Base-by-base conservation (phyloP, 306 rosid species). In the Prunus armeniaca region DNA sequence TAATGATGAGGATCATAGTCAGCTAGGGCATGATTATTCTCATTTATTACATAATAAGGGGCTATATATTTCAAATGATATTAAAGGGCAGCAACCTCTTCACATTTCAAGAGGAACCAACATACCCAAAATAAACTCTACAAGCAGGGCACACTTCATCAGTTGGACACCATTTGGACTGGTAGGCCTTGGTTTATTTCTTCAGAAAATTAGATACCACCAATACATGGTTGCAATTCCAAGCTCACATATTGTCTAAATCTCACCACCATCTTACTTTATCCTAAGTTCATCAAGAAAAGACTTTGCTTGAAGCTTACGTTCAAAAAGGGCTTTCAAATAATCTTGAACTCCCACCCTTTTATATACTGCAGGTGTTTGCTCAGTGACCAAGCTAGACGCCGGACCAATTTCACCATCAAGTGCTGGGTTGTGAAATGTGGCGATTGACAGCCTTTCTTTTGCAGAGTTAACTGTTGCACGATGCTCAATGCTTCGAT, bases 21-120 rank as follows among this genome's bases (percentile, higher is more conserved):
- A 32, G 38, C 6, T 32, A 32, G 38, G 38, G 38, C 38, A 32
- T 30, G 34, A 30, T 32, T 32, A 32, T 32, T 32, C 38, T 32
- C 38, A 32, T 32, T 32, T 32, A 32, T 32, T 32, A 32, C 7
- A 32, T 32, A 32, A 6, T 32, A 32, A 32, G 5, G 38, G 38
- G 38, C 38, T 32, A 5, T 32, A 32, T 32, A 32, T 32, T 32
- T 32, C 7, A 32, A 32, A 32, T 32, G 38, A 32, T 32, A 32
- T 32, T 5, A 32, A 88, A 88, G 25, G 90, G 90, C 78, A 65
- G 17, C n/a, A 90, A 57, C 66, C 86, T 82, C 73, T 80, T 77
- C 9, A 77, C 88, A 84, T 86, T 81, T 32, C 38, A 32, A 32
- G 38, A 32, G 38, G 0, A 32, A 32, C 38, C 38, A 32, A 32